Base-by-base conservation (phyloP, 176 grass and related monocot species). In the Echinochloa phyllopogon region DNA sequence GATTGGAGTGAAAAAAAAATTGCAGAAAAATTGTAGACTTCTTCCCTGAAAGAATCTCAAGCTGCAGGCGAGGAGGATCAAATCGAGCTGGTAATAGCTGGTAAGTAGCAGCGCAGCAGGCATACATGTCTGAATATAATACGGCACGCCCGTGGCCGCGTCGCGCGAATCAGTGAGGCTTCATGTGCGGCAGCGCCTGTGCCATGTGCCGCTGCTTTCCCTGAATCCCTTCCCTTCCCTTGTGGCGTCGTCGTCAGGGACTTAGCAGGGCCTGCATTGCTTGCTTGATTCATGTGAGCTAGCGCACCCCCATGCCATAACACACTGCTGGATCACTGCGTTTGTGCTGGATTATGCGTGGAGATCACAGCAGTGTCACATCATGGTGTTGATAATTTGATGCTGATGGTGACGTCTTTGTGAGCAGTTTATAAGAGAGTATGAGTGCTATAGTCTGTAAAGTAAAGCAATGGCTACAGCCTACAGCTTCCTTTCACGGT, bases 151-250 rank as follows among this genome's bases (percentile, higher is more conserved):
- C 43, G 23, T 52, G 71, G 71, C 25, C 20, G 72, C 27, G 49
- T 49, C 49, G 72, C 49, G 49, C 9, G 12, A 55, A 55, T 74
- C 48, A 74, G 72, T 53, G 72, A 48, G 8, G 16, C 6, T 10
- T 75, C 72, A 75, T 75, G 72, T 53, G 70, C 70, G 24, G 45
- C 45, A 51, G 70, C 25, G 10, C 70, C 45, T 51, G 45, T 18
- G 70, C 45, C 70, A 73, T 73, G 70, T 73, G 70, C 44, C 14
- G 3, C 20, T 49, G 44, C 69, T 14, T 14, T 16, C 64, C 64
- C 12, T 49, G 29, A 33, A 33, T 33, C 29, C 29, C 65, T 66
- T 24, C 60, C 60, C 24, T 60, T 11, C 17, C 51, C 51, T 55
- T 53, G 43, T 45, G 18, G 51, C 10, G 51, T 20, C 10, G 51